These are phyloP conservation scores for Aureobasidium lini DNA, from an alignment of 2,329 filamentous ascomycete genomes.

Conservation along the genomic window DNA sequence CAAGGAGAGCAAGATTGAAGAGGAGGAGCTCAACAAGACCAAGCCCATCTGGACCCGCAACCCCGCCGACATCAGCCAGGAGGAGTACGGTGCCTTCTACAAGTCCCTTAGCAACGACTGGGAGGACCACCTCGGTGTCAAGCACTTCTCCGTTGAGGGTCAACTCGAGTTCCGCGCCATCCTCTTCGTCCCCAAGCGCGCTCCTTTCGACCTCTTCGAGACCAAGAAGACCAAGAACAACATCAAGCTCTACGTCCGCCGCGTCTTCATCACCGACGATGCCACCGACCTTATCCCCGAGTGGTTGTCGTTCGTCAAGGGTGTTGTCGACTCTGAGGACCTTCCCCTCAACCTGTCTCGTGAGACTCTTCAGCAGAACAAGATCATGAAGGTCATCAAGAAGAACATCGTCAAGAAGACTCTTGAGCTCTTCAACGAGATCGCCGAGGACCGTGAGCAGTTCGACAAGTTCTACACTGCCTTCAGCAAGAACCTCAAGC, in stretches of 20 bases:
- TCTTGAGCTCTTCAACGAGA: slow-evolving; percentile 98
- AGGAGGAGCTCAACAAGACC: slow-evolving; percentile 99
- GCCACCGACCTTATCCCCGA: slow-evolving; percentile 98
- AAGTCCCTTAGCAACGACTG: slow-evolving; percentile 99
- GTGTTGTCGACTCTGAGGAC: slow-evolving; percentile 99
- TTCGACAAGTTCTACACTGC: slow-evolving; percentile 99
- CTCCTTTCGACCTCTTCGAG: slow-evolving; percentile 99
- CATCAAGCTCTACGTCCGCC: slow-evolving; percentile 99
- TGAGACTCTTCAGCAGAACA: slow-evolving; percentile 99
- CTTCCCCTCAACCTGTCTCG: slow-evolving; percentile 98
- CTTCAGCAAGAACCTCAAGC: slow-evolving; percentile 99
- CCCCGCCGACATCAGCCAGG: slow-evolving; percentile 84
- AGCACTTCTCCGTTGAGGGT: slow-evolving; percentile 99
- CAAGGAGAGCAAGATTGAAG: slow-evolving; percentile 97
- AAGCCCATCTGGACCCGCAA: slow-evolving; percentile 99
- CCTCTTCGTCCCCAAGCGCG: slow-evolving; percentile 98
- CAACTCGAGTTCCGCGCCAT: slow-evolving; percentile 99
- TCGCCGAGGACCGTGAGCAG: slow-evolving; percentile 98
- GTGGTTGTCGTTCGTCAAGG: slow-evolving; percentile 99
- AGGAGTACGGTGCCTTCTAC: slow-evolving; percentile 99
- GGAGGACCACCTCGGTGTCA: slow-evolving; percentile 98
- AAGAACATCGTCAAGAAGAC: slow-evolving; percentile 99
- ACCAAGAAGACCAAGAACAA: slow-evolving; percentile 99
- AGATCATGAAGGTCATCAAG: slow-evolving; percentile 99
- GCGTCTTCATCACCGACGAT: slow-evolving; percentile 99